These are phyloP conservation scores for Haplosporangium sp. DNA, from an alignment of 371 early-diverging fungal genomes.

Conservation along the genomic window DNA sequence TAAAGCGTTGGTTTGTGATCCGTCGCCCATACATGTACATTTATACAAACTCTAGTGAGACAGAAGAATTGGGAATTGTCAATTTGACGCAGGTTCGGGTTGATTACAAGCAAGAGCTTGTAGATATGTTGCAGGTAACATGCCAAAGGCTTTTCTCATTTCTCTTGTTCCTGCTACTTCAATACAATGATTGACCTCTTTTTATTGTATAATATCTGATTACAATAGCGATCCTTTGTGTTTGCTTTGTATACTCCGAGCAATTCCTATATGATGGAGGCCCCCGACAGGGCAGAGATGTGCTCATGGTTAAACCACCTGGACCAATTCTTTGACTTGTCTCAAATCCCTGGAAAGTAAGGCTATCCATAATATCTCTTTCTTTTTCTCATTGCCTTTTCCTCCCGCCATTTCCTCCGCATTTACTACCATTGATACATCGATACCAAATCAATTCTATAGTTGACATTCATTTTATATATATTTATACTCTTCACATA, in stretches of 20 bases:
- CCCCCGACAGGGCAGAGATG: conserved; percentile 76
- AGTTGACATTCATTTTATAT: background rate
- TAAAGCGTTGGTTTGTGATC: conserved; percentile 86
- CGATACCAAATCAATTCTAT: background rate
- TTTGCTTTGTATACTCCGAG: conserved; percentile 88
- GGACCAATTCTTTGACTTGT: conserved; percentile 51
- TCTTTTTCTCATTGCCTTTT: background rate
- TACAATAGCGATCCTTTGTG: conserved; percentile 68
- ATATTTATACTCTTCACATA: background rate
- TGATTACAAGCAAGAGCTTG: conserved; percentile 74
- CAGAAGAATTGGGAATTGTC: conserved; percentile 79
- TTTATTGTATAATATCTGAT: background rate
- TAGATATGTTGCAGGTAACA: conserved; percentile 73
- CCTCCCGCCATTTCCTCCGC: too few species aligned
- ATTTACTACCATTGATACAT: background rate
- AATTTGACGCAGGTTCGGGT: conserved; percentile 81
- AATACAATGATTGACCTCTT: background rate
- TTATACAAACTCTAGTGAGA: conserved; percentile 72
- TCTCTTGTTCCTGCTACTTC: background rate
- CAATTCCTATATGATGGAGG: conserved; percentile 83
- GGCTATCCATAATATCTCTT: too few species aligned
- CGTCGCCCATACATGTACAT: conserved; percentile 88
- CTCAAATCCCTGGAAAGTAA: conserved; percentile 32
- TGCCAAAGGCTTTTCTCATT: background rate
- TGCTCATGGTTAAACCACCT: conserved; percentile 75